Conservation (phyloP, 73 alveolate species). For the Uronychia setigera region DNA sequence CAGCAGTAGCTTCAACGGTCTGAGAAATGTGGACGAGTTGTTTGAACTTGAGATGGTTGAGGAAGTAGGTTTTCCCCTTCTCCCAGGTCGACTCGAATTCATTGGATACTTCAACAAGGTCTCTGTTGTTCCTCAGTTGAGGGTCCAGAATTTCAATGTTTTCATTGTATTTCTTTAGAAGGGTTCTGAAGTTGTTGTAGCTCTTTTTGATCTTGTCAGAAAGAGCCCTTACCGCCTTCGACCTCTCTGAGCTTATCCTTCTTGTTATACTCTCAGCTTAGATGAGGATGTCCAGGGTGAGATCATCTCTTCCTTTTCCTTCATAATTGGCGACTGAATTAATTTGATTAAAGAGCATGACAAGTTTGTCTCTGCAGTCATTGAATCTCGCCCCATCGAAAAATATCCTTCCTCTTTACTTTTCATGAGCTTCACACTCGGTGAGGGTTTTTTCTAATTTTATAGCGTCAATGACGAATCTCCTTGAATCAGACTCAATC, state of each 20-base stretch:
- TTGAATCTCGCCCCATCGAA: slow-evolving; percentile 49
- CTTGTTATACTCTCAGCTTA: slow-evolving; percentile 36
- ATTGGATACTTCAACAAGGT: slow-evolving; percentile 53
- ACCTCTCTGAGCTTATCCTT: slow-evolving; percentile 38
- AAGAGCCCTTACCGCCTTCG: slow-evolving; percentile 60
- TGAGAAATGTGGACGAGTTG: slow-evolving; percentile 59
- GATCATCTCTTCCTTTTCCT: slow-evolving; percentile 47
- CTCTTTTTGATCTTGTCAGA: slow-evolving; percentile 67
- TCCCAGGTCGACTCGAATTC: slow-evolving; percentile 71
- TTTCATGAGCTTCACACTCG: slow-evolving; percentile 51
- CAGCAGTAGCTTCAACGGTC: slow-evolving; percentile 58
- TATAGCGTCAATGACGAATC: slow-evolving; percentile 64
- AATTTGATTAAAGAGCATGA: slow-evolving; percentile 82
- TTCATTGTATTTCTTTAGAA: slow-evolving; percentile 58
- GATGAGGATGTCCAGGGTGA: slow-evolving; percentile 18
- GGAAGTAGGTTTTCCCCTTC: slow-evolving; percentile 61
- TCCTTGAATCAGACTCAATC: slow-evolving; percentile 71
- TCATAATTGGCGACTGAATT: slow-evolving; percentile 56
- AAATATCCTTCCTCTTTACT: slow-evolving; percentile 83
- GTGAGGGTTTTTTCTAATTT: slow-evolving; percentile 66
- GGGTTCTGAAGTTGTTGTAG: slow-evolving; percentile 41
- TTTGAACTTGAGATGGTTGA: slow-evolving; percentile 44
- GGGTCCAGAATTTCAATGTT: slow-evolving; percentile 73
- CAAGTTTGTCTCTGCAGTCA: slow-evolving; percentile 60
- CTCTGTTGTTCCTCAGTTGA: slow-evolving; percentile 63